phyloP scores from a whole-genome alignment of 495 filamentous ascomycete genomes.

The Neurospora terricola region DNA sequence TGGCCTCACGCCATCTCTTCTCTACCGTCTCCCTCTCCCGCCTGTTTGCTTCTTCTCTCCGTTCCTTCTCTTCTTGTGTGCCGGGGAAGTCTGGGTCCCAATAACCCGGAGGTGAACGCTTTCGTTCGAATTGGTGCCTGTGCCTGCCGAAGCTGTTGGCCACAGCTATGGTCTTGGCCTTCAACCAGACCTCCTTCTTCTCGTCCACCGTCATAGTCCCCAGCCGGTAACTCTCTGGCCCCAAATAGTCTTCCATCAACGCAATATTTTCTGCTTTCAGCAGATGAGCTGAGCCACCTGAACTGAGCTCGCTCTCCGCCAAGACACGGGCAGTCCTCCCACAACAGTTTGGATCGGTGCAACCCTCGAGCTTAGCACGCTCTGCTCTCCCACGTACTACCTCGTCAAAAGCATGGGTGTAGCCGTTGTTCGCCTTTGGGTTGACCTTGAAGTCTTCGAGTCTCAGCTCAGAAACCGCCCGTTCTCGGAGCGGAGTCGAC shows the following conservation, averaged over 20 bases:
- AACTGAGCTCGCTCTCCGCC: slow-evolving; percentile 37
- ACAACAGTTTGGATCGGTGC: slow-evolving; percentile 67
- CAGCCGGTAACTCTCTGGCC: slow-evolving; percentile 42
- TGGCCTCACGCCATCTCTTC: slow-evolving; percentile 71
- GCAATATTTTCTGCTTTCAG: slow-evolving; percentile 34
- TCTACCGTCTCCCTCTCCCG: slow-evolving; percentile 53
- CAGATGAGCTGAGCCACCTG: slow-evolving; percentile 17
- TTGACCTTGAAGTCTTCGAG: slow-evolving; percentile 80
- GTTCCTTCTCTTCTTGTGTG: slow-evolving; percentile 63
- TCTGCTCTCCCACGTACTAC: slow-evolving; percentile 64
- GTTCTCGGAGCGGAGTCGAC: slow-evolving; percentile 38
- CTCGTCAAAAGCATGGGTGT: slow-evolving; percentile 63
- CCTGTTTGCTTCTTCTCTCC: slow-evolving; percentile 49
- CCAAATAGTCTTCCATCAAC: slow-evolving; percentile 59
- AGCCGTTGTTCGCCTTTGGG: slow-evolving; percentile 58
- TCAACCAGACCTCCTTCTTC: slow-evolving; percentile 47
- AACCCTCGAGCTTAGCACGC: slow-evolving; percentile 70
- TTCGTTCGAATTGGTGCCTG: slow-evolving; percentile 59
- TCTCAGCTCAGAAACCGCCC: slow-evolving; percentile 40
- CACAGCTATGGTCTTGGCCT: slow-evolving; percentile 57
- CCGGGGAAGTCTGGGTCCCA: slow-evolving; percentile 83
- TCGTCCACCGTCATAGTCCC: slow-evolving; percentile 38
- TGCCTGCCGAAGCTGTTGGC: slow-evolving; percentile 69
- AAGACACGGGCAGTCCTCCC: slow-evolving; percentile 61
- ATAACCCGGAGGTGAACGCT: slow-evolving; percentile 68